Percentiles rank a stretch among this genome's conserved stretches.
These are phyloP conservation scores for Daldinia concentrica DNA, from an alignment of 495 filamentous ascomycete genomes.

Conservation along the genomic window DNA sequence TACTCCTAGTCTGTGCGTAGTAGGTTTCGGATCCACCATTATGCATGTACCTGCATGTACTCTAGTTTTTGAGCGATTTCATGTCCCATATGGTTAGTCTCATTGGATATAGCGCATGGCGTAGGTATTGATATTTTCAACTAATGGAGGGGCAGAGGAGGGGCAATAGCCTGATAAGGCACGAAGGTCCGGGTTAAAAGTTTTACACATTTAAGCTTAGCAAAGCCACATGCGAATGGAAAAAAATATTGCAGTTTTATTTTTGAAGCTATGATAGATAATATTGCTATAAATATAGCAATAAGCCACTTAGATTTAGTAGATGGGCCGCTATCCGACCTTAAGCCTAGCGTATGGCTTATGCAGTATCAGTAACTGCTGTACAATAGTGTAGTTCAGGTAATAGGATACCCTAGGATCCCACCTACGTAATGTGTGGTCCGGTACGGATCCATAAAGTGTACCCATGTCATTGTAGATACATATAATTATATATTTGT, in stretches of 20 bases:
- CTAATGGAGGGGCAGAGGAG: background rate
- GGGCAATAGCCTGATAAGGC: background rate
- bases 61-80: background rate
- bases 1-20: too few species aligned
- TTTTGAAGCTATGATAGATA: too few species aligned
- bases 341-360: too few species aligned
- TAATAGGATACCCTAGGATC: background rate
- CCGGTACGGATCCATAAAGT: background rate
- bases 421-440: background rate
- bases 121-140: background rate
- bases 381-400: too few species aligned
- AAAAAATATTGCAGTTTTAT: too few species aligned
- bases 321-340: too few species aligned
- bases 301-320: too few species aligned
- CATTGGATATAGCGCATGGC: background rate
- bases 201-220: too few species aligned
- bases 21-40: too few species aligned
- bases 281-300: too few species aligned
- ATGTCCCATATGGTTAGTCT: background rate
- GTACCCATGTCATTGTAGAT: background rate
- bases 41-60: slow-evolving; percentile 10
- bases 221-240: too few species aligned
- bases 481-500: background rate
- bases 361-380: too few species aligned
- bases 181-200: background rate